Conservation (phyloP, 2,329 filamentous ascomycete genomes). For the Metarhizium guizhouense region DNA sequence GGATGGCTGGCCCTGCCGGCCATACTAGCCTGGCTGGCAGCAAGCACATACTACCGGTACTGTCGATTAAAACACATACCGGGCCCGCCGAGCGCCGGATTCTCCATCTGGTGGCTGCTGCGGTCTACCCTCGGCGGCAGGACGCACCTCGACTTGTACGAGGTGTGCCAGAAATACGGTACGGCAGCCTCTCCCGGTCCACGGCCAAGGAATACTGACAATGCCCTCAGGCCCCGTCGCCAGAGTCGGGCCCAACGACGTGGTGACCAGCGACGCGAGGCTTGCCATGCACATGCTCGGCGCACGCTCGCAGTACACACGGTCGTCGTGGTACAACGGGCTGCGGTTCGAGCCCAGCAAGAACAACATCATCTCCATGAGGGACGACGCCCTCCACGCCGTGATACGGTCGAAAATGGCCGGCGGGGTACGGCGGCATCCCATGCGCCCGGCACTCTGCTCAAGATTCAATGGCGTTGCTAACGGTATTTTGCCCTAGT, state of each 20-base stretch:
- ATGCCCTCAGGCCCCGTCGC: slow-evolving; percentile 18
- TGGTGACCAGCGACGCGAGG: slow-evolving; percentile 37
- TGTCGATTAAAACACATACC: slow-evolving; percentile 29
- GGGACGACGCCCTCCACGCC: slow-evolving; percentile 34
- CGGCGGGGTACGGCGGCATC: slow-evolving; percentile 31
- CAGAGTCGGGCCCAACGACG: slow-evolving; percentile 30
- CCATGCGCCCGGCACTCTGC: neutral
- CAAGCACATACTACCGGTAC: slow-evolving; percentile 16
- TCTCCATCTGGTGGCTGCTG: slow-evolving; percentile 32
- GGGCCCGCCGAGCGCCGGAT: slow-evolving; percentile 26
- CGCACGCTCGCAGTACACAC: slow-evolving; percentile 26
- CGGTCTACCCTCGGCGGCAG: slow-evolving; percentile 20
- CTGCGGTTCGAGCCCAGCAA: slow-evolving; percentile 39
- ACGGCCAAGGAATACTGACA: neutral
- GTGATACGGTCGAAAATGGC: slow-evolving; percentile 38
- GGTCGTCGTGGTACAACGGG: slow-evolving; percentile 34
- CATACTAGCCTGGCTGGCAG: slow-evolving; percentile 8
- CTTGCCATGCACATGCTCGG: slow-evolving; percentile 32
- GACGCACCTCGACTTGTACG: slow-evolving; percentile 26
- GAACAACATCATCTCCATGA: slow-evolving; percentile 41
- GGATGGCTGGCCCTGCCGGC: slow-evolving; percentile 1
- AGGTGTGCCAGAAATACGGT: slow-evolving; percentile 27
- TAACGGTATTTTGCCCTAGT: slow-evolving; percentile 20
- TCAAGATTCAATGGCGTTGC: neutral
- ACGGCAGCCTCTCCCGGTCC: neutral